These are phyloP conservation scores for Ophiostoma ips DNA, from an alignment of 2,329 filamentous ascomycete genomes.

Conservation along the genomic window DNA sequence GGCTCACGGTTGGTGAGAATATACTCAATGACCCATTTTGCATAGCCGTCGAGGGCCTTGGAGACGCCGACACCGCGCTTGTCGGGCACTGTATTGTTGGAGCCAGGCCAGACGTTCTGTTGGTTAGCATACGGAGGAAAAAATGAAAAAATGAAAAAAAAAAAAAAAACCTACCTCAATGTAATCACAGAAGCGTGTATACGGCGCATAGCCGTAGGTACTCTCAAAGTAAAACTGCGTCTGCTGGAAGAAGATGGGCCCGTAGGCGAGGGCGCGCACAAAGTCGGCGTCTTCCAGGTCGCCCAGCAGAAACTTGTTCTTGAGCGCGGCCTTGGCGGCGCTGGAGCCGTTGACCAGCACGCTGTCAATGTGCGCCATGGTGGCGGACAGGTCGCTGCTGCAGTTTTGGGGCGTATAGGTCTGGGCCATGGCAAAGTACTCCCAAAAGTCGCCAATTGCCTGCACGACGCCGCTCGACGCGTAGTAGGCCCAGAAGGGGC, in stretches of 20 bases:
- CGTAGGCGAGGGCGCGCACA: conserved; percentile 36
- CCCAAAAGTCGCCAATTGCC: conserved; percentile 37
- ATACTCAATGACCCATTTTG: conserved; percentile 30
- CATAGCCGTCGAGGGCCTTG: conserved; percentile 39
- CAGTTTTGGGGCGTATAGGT: conserved; percentile 42
- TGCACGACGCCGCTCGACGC: conserved; percentile 41
- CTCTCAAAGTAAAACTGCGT: conserved; percentile 21
- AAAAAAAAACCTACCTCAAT: conserved; percentile 19
- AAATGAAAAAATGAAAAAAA: no score
- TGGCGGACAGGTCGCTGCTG: conserved; percentile 33
- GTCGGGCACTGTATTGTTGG: conserved; percentile 28
- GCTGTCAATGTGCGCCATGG: conserved; percentile 37
- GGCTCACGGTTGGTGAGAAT: conserved; percentile 20
- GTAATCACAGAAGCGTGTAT: conserved; percentile 36
- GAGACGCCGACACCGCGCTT: conserved; percentile 34
- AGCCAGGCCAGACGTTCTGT: conserved; percentile 25
- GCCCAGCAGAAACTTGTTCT: conserved; percentile 34
- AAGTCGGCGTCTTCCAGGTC: conserved; percentile 31
- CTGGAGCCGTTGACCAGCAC: conserved; percentile 25
- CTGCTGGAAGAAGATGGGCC: conserved; percentile 43
- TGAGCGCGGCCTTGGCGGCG: conserved; percentile 28
- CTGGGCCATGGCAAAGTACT: conserved; percentile 31
- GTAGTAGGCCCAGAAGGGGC: conserved; percentile 40
- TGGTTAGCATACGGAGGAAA: neutral
- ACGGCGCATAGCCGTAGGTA: conserved; percentile 21